phyloP scores from a whole-genome alignment of 202 grass and related monocot genomes.

The Digitaria exilis region DNA sequence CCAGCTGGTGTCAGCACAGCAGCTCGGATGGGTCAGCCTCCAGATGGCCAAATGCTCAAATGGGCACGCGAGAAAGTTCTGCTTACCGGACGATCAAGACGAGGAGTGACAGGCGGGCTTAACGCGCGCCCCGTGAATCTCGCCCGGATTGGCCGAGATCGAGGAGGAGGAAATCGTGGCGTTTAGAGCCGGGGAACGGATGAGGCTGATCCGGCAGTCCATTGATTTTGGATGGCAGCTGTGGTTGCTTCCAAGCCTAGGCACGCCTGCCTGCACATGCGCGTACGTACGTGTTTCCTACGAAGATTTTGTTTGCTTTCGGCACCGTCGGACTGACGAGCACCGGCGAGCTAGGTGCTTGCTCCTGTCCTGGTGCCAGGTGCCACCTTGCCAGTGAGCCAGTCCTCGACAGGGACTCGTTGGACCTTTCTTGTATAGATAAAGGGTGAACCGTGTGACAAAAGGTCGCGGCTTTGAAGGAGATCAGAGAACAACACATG shows the following conservation, averaged over 20 bases:
- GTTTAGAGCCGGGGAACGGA: background rate
- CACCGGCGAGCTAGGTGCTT: background rate
- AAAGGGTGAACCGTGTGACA: background rate
- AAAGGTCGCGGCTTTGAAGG: background rate
- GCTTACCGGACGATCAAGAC: background rate
- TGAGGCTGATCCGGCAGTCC: background rate
- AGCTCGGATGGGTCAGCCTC: background rate
- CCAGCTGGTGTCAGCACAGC: slow-evolving; percentile 11
- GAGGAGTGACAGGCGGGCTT: background rate
- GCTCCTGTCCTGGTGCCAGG: background rate
- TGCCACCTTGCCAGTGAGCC: slow-evolving; percentile 20
- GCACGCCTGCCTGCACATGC: background rate
- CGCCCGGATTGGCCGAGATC: slow-evolving; percentile 4
- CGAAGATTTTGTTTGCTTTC: slow-evolving; percentile 21
- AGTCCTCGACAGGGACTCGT: background rate
- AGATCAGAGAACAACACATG: slow-evolving; percentile 25
- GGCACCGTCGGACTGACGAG: background rate
- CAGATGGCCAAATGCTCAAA: slow-evolving; percentile 5
- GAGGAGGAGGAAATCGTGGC: background rate
- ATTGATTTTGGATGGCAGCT: slow-evolving; percentile 17
- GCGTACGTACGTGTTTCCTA: background rate
- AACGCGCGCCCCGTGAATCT: slow-evolving; percentile 40
- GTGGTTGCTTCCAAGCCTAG: background rate
- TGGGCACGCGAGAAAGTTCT: background rate
- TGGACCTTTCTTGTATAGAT: background rate